Evolutionary conservation across 352 stramenopile genomes (phyloP).

Genomic region (Aphanomyces astaci): DNA sequence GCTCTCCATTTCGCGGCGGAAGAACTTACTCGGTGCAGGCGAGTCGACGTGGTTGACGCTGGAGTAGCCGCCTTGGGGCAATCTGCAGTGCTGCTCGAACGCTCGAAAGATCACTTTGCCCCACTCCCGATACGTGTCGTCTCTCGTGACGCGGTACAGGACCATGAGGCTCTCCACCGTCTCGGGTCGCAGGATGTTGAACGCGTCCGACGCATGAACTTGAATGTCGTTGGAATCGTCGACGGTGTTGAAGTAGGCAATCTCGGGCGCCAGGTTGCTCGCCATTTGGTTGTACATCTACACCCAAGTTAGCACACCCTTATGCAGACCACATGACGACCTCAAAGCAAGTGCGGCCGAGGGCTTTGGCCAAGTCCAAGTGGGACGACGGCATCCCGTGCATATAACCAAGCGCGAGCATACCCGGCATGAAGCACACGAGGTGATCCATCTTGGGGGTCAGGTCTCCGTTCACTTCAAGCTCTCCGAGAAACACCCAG

Average conservation of each 20-base stretch:
- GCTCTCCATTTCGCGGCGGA: slow-evolving; percentile 80
- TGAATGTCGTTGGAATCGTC: slow-evolving; percentile 41
- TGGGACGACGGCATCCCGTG: slow-evolving; percentile 58
- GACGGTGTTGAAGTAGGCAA: slow-evolving; percentile 66
- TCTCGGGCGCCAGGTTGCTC: slow-evolving; percentile 82
- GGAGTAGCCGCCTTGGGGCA: slow-evolving; percentile 53
- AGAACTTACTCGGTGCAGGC: slow-evolving; percentile 35
- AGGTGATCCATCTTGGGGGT: slow-evolving; percentile 83
- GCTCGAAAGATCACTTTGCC: slow-evolving; percentile 79
- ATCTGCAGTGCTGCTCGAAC: slow-evolving; percentile 73
- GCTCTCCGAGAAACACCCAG: slow-evolving; percentile 58
- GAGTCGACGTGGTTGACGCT: slow-evolving; percentile 52
- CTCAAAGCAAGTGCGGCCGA: slow-evolving; percentile 74
- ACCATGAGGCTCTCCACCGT: slow-evolving; percentile 90
- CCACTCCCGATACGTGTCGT: slow-evolving; percentile 81
- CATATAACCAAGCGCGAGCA: slow-evolving; percentile 74
- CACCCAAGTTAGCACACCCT: neutral
- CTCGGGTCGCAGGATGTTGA: slow-evolving; percentile 85
- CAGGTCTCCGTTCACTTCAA: slow-evolving; percentile 38
- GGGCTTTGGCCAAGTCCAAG: slow-evolving; percentile 60
- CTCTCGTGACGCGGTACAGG: slow-evolving; percentile 83
- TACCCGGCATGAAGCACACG: slow-evolving; percentile 85
- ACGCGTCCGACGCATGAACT: slow-evolving; percentile 50
- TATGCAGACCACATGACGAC: neutral
- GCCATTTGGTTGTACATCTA: slow-evolving; percentile 80